Conservation (phyloP, 768 basidiomycete species). For the Symmetrospora coprosmae region DNA sequence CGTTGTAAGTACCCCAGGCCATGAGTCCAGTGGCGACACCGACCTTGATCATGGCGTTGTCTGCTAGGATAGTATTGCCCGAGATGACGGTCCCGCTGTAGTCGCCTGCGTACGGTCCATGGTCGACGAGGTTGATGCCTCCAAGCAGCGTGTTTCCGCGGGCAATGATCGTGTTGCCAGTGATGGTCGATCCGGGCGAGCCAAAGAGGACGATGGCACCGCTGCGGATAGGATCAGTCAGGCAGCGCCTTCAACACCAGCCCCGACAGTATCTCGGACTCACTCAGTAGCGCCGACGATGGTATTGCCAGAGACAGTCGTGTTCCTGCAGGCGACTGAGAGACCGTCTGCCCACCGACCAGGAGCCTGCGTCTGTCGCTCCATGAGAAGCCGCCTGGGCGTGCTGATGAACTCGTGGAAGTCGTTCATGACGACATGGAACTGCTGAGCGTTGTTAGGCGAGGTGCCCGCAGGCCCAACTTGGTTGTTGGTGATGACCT, state of each 20-base stretch:
- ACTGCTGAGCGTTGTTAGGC: slow-evolving; percentile 25
- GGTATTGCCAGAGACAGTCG: slow-evolving; percentile 30
- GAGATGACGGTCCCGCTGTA: slow-evolving; percentile 29
- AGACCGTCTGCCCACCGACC: slow-evolving; percentile 33
- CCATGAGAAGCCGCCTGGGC: not conserved
- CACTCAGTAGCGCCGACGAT: slow-evolving; percentile 34
- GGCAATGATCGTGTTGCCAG: slow-evolving; percentile 27
- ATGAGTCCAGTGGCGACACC: slow-evolving; percentile 33
- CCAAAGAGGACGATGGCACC: slow-evolving; percentile 34
- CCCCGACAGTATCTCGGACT: not conserved
- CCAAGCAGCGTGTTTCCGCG: slow-evolving; percentile 7
- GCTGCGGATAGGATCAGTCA: not conserved
- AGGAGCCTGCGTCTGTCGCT: slow-evolving; percentile 10
- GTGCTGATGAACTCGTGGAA: not conserved
- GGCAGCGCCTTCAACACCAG: not conserved
- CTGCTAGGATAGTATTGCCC: slow-evolving; percentile 29
- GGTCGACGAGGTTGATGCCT: slow-evolving; percentile 32
- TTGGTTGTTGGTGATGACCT: slow-evolving; percentile 30
- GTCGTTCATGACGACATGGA: slow-evolving; percentile 15
- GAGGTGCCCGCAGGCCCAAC: slow-evolving; percentile 28
- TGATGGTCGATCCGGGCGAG: slow-evolving; percentile 23
- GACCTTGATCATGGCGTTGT: slow-evolving; percentile 31
- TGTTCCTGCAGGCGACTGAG: slow-evolving; percentile 29
- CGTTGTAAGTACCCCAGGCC: slow-evolving; percentile 28
- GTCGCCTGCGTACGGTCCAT: slow-evolving; percentile 23